Percentiles rank a stretch among this genome's conserved stretches.
phyloP scores from a whole-genome alignment of 345 rosid genomes.

The Camelina laxa region DNA sequence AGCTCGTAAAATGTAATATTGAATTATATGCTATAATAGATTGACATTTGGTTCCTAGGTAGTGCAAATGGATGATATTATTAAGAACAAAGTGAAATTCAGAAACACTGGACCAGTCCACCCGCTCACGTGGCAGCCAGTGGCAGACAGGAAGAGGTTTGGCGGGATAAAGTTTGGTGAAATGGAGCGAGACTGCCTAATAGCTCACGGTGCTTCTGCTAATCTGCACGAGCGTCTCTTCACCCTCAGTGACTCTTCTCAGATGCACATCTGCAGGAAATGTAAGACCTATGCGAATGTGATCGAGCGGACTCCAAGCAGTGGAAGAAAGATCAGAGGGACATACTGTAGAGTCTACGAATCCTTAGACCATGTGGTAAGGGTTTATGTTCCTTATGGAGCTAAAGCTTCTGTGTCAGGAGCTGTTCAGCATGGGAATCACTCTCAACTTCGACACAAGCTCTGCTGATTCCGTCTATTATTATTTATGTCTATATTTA shows the following conservation, averaged over 20 bases:
- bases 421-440: constrained; percentile 89
- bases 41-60: constrained; percentile 11
- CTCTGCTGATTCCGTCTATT: constrained; percentile 11
- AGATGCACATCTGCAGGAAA: constrained; percentile 72
- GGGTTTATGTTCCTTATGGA: constrained; percentile 73
- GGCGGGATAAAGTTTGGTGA: constrained; percentile 93
- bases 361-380: constrained; percentile 65
- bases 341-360: constrained; percentile 73
- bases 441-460: constrained; percentile 60
- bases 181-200: constrained; percentile 92
- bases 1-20: background rate
- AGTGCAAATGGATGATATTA: background rate
- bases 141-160: constrained; percentile 81
- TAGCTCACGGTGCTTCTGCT: constrained; percentile 85
- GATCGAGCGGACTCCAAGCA: constrained; percentile 60
- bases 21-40: background rate
- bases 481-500: background rate
- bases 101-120: constrained; percentile 96
- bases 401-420: constrained; percentile 80
- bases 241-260: constrained; percentile 75
- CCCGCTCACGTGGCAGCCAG: constrained; percentile 91
- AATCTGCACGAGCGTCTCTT: constrained; percentile 85
- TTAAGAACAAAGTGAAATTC: constrained; percentile 83
- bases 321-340: constrained; percentile 78
- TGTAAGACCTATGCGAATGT: constrained; percentile 68